A percentile compares a stretch with the other conserved stretches of the same genome.
phyloP scores from a whole-genome alignment of 805 yeast species.

The Hagleromyces aurorensis region DNA sequence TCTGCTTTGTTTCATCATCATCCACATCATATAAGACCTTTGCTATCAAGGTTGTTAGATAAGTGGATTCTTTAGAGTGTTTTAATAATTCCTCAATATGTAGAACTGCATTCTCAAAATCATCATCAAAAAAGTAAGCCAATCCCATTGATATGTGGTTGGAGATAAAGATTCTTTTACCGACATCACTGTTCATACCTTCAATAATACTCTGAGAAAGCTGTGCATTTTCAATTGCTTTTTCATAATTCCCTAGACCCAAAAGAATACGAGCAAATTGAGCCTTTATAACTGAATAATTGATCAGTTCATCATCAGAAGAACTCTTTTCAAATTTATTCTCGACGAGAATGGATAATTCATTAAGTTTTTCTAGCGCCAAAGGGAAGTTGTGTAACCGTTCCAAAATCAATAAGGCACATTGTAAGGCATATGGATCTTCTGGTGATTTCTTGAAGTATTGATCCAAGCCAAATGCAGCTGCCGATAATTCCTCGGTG shows the following conservation, averaged over 20 bases:
- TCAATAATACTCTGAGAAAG: conserved; percentile 43
- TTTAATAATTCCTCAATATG: conserved; percentile 60
- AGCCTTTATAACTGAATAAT: conserved; percentile 53
- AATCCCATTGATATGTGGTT: conserved; percentile 67
- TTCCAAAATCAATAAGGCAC: conserved; percentile 55
- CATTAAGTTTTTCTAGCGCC: conserved; percentile 43
- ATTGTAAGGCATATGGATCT: conserved; percentile 48
- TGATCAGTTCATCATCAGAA: conserved; percentile 36
- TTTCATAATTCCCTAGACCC: conserved; percentile 47
- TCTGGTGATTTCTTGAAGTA: conserved; percentile 55
- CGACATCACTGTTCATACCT: conserved; percentile 32
- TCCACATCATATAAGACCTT: conserved; percentile 74
- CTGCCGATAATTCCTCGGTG: conserved; percentile 58
- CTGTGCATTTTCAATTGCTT: conserved; percentile 56
- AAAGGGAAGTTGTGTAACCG: conserved; percentile 53
- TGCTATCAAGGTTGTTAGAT: conserved; percentile 63
- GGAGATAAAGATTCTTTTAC: conserved; percentile 39
- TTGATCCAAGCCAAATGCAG: conserved; percentile 56
- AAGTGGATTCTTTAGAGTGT: conserved; percentile 47
- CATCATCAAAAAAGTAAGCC: conserved; percentile 51
- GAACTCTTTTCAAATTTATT: conserved; percentile 49
- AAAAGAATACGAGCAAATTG: conserved; percentile 67
- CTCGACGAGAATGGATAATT: conserved; percentile 45
- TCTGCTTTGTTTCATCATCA: conserved; percentile 69
- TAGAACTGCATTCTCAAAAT: conserved; percentile 57